Evolutionary conservation across 202 grass and related monocot genomes (phyloP), one percentile per base, ranked within the genome.

Genomic region (Hordeum pubiflorum): DNA sequence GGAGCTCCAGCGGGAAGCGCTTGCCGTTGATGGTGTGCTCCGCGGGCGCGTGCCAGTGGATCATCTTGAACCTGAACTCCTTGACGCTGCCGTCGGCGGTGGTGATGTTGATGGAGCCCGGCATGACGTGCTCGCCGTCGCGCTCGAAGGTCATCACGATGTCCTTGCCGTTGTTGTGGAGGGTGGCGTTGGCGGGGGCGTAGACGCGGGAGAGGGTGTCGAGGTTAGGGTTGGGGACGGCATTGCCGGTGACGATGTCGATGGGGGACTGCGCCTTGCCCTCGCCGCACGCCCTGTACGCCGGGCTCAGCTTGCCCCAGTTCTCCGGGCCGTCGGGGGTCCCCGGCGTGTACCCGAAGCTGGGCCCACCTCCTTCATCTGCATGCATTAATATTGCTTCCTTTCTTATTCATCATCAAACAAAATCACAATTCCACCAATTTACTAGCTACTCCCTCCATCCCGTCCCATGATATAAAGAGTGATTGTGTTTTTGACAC

Each of bases 11-110:
- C 0, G 91, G 79, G 56, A 78, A 88, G 41, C 85, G 63, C 26
- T 44, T 44, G 3, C 93, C 93, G 40, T 95, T 39, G 44, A 97
- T 85, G 65, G 91, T 92, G 88, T 97, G 94, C 86, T 97, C 91
- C 15, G 89, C 87, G n/a, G 93, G 91, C 6, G 73, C 23, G 80
- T 97, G 93, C 93, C 91, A 97, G 48, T 90, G 91, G 70, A 91
- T 39, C 5, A 36, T 41, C 3, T 74, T 83, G 69, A 97, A 63
- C 64, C 0, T 44, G 64, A 89, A 94, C 1, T 20, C 64, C 86
- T 82, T 91, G 17, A 10, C 15, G 13, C 29, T 0, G 56, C 85
- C 91, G 21, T 12, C 22, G 22, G 87, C 60, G 2, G 17, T 63
- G 67, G 21, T 32, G 85, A 21, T 2, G 36, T 11, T 9, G 91